Evolutionary conservation across 331 rosid species (phyloP), one percentile per base, ranked within the genome.

Genomic region (Pyrus hybrid): DNA sequence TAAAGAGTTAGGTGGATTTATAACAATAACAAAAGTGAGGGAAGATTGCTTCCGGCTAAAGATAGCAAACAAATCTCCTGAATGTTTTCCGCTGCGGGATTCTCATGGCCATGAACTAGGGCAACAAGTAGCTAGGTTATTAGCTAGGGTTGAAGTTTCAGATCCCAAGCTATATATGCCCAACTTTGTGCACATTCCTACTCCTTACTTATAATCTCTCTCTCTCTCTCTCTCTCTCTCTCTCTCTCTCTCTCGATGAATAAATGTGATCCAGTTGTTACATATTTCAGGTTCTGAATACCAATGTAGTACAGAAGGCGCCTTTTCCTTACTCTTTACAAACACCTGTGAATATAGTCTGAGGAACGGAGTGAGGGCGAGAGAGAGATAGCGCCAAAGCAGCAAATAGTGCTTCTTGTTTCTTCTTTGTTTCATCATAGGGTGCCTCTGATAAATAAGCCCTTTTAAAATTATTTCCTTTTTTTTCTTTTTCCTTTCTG

Each of bases 301-400:
- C 23, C 65, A 77, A 76, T 85, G 82, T 79, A 76, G 87, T 80
- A 84, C 87, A 67, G 83, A 82, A 78, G 53, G 67, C 76, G 82
- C 74, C 80, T 67, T 80, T 80, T 32, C 79, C 84, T 71, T 83
- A 82, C 86, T 89, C 81, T 22, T 70, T 80, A 77, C 51, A 72
- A 83, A 83, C 70, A 60, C n/a, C 70, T 77, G 75, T 62, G 69
- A 73, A 7, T 29, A n/a, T 3, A 61, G 61, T 69, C 33, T 43
- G 63, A 62, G 71, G 67, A 7, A 49, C 9, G 20, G 45, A 10
- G 45, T 37, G 58, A 53, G 13, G 11, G 25, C 2, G 23, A 3
- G 60, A 20, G 13, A 54, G 12, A n/a, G 61, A 54, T 8, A 54
- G 61, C 8, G 77, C 69, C 71, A 82, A 68, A 79, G 75, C 70